Base-by-base conservation (phyloP, 306 rosid species). In the Trifolium fragiferum region DNA sequence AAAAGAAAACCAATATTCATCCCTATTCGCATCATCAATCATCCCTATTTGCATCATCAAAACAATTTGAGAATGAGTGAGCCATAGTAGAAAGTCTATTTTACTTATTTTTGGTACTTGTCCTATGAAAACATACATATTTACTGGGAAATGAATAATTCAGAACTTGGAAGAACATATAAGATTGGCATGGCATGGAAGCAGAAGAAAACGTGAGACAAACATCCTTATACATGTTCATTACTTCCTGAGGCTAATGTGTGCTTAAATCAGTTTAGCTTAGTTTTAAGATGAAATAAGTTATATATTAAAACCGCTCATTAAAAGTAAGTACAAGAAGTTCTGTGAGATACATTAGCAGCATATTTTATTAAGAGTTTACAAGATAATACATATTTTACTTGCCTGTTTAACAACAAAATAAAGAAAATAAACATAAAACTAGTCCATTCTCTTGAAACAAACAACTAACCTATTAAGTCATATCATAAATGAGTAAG, bases 351-450 rank as follows among this genome's bases (percentile, higher is more conserved):
- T 49, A 25, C 44, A 75, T 32, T 21, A 33, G 54, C 47, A 51
- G 73, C 63, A 71, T 68, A 70, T 30, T 69, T 47, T 61, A 53
- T 73, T 11, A 79, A 58, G 72, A 50, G 73, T 80, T 55, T 35
- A 72, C 18, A 75, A 70, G 57, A 12, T 40, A 72, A 43, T 55
- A 63, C 37, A 83, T 67, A 74, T 68, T 62, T n/a, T n/a, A n/a
- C n/a, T n/a, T n/a, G n/a, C n/a, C n/a, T n/a, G n/a, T n/a, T n/a
- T n/a, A n/a, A n/a, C n/a, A n/a, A n/a, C n/a, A n/a, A n/a, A n/a
- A n/a, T n/a, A n/a, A n/a, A n/a, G n/a, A n/a, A n/a, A n/a, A n/a
- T n/a, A n/a, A n/a, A n/a, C n/a, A n/a, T n/a, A n/a, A n/a, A n/a
- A n/a, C n/a, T n/a, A n/a, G n/a, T n/a, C n/a, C n/a, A n/a, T n/a